phyloP scores from a whole-genome alignment of 2,329 filamentous ascomycete species.

The Aspergillus phoenicis region DNA sequence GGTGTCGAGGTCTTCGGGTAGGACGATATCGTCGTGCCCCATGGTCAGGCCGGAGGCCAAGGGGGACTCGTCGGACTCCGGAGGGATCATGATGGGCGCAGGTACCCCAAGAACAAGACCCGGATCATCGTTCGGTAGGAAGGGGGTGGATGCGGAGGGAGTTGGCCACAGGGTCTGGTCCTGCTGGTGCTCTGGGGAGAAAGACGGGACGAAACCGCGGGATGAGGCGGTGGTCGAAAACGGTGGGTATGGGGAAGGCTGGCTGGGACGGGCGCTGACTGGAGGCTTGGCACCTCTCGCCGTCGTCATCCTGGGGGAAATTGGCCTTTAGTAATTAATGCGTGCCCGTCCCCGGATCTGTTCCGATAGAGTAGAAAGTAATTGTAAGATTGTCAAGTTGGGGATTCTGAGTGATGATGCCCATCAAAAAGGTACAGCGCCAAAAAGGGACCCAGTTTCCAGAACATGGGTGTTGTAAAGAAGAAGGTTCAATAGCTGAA shows the following conservation, averaged over 20 bases:
- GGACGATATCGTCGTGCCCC: slow-evolving; percentile 29
- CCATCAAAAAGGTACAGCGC: not conserved
- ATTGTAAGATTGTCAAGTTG: not conserved
- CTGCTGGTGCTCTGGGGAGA: slow-evolving; percentile 12
- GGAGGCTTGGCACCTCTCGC: slow-evolving; percentile 32
- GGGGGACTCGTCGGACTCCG: slow-evolving; percentile 37
- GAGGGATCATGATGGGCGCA: slow-evolving; percentile 43
- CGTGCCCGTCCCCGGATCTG: no score
- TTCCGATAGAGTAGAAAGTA: no score
- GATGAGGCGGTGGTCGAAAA: slow-evolving; percentile 13
- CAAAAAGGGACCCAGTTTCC: not conserved
- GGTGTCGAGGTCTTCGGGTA: slow-evolving; percentile 37
- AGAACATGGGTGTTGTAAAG: not conserved
- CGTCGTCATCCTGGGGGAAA: slow-evolving; percentile 14
- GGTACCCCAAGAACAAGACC: slow-evolving; percentile 36
- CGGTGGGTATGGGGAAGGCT: slow-evolving; percentile 34
- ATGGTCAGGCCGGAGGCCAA: slow-evolving; percentile 30
- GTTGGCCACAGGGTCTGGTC: slow-evolving; percentile 8
- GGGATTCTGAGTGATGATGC: not conserved
- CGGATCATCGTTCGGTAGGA: slow-evolving; percentile 37
- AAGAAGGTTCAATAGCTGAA: not conserved
- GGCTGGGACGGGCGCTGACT: slow-evolving; percentile 24
- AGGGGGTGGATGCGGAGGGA: slow-evolving; percentile 12
- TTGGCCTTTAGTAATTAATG: no score
- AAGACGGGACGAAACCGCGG: slow-evolving; percentile 15